Percentiles rank a stretch among this genome's conserved stretches.
These are phyloP conservation scores for Solioccasus polychromus DNA, from an alignment of 768 basidiomycete species.

Conservation along the genomic window DNA sequence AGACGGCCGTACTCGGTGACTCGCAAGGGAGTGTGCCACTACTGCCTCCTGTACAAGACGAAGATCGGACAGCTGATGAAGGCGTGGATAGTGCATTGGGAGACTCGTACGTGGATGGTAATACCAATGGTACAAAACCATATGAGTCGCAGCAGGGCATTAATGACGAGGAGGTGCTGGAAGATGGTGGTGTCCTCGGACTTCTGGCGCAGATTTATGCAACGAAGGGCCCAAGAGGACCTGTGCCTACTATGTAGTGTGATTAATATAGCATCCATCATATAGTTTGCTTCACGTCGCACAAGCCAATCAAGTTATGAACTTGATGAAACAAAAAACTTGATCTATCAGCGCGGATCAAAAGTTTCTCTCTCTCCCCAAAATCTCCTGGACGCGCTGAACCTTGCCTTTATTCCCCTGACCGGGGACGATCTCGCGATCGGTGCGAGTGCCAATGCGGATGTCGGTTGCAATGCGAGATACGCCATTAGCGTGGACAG, in stretches of 20 bases:
- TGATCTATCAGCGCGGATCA: too few species aligned
- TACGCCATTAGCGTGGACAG: slow-evolving; percentile 74
- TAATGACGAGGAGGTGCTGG: slow-evolving; percentile 62
- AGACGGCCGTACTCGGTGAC: slow-evolving; percentile 73
- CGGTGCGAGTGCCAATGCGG: slow-evolving; percentile 86
- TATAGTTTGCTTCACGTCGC: neutral
- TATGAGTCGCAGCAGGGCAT: slow-evolving; percentile 42
- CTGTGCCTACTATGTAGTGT: slow-evolving; percentile 43
- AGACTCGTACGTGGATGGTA: slow-evolving; percentile 76
- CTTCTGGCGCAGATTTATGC: slow-evolving; percentile 86
- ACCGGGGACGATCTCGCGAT: slow-evolving; percentile 60
- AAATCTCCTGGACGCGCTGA: slow-evolving; percentile 74
- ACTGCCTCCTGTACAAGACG: slow-evolving; percentile 34
- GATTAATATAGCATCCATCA: neutral
- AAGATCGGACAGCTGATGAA: slow-evolving; percentile 49
- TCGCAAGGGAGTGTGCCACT: slow-evolving; percentile 56
- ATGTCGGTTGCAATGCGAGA: slow-evolving; percentile 88
- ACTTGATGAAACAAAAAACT: too few species aligned
- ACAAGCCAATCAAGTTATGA: neutral
- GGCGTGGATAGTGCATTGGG: slow-evolving; percentile 58
- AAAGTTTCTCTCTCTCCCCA: slow-evolving; percentile 41
- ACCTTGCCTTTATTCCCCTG: slow-evolving; percentile 81
- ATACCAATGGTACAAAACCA: slow-evolving; percentile 38
- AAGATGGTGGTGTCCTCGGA: slow-evolving; percentile 83
- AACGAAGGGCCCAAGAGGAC: slow-evolving; percentile 44